Evolutionary conservation across 495 filamentous ascomycete species (phyloP).

Genomic region (Corynascus novoguineensis): DNA sequence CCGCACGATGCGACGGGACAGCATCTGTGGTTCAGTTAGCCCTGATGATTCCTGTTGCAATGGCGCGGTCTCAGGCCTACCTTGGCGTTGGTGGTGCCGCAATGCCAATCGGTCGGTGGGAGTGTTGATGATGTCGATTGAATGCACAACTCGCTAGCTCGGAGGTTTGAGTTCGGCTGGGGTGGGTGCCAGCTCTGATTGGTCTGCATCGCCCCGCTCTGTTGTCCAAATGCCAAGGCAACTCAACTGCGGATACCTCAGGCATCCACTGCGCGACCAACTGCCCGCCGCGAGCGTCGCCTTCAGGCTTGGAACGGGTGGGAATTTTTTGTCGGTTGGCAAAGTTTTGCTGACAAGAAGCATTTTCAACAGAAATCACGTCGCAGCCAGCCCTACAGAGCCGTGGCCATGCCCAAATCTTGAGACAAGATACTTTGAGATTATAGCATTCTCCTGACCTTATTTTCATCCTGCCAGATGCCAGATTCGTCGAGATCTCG

Average conservation of each 20-base stretch:
- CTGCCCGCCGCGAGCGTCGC: conserved; percentile 22
- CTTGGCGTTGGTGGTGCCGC: conserved; percentile 26
- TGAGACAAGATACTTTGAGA: conserved; percentile 45
- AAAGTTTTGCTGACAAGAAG: conserved; percentile 44
- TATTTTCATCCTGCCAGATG: conserved; percentile 55
- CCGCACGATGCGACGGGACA: conserved; percentile 56
- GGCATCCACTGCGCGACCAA: conserved; percentile 18
- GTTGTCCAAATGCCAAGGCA: not conserved
- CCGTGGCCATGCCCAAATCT: conserved; percentile 60
- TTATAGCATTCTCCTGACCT: conserved; percentile 58
- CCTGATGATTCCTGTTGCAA: not conserved
- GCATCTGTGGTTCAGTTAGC: conserved; percentile 47
- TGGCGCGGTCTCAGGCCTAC: conserved; percentile 1
- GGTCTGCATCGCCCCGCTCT: conserved; percentile 2
- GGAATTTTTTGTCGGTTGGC: conserved; percentile 33
- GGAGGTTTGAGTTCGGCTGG: conserved; percentile 7
- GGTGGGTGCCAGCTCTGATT: conserved; percentile 15
- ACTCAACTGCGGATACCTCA: conserved; percentile 17
- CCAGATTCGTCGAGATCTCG: conserved; percentile 61
- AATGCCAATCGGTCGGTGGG: conserved; percentile 19
- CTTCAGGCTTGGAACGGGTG: conserved; percentile 24
- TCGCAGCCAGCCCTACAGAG: conserved; percentile 36
- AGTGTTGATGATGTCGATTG: conserved; percentile 23
- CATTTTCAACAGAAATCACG: conserved; percentile 35
- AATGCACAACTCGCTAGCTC: conserved; percentile 9